These are phyloP conservation scores for Teunomyces barrocoloradensis DNA, from an alignment of 805 yeast species.

Conservation along the genomic window DNA sequence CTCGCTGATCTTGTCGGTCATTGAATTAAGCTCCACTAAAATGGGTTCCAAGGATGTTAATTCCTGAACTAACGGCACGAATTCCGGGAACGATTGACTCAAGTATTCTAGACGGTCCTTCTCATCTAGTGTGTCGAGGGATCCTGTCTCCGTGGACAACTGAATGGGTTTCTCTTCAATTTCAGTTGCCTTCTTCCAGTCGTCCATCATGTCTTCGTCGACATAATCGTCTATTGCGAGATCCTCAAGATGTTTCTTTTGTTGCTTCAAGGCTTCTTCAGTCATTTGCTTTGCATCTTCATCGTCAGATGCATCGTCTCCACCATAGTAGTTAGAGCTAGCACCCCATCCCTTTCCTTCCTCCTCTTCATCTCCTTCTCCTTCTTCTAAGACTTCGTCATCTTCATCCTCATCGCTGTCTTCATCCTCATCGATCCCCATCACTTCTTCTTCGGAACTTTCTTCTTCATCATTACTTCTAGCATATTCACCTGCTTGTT, in stretches of 20 bases:
- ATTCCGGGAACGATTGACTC: constrained; percentile 74
- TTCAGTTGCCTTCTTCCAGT: constrained; percentile 66
- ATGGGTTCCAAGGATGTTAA: constrained; percentile 40
- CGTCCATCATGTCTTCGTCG: constrained; percentile 76
- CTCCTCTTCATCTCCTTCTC: constrained; percentile 26
- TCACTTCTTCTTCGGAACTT: constrained; percentile 56
- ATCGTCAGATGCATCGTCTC: constrained; percentile 64
- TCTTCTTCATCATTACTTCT: constrained; percentile 29
- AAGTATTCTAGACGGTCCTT: constrained; percentile 54
- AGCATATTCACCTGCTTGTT: constrained; percentile 51
- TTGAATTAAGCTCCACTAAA: constrained; percentile 25
- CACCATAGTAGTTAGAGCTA: constrained; percentile 50
- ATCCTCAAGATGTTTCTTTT: constrained; percentile 68
- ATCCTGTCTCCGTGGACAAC: constrained; percentile 6
- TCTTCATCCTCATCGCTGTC: constrained; percentile 49
- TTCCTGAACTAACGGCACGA: constrained; percentile 72
- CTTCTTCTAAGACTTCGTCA: constrained; percentile 45
- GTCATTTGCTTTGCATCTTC: constrained; percentile 77
- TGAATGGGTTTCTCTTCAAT: constrained; percentile 32
- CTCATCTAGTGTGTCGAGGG: constrained; percentile 39
- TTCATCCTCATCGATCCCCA: constrained; percentile 39
- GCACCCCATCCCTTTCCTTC: constrained; percentile 42
- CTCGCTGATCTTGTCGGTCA: constrained; percentile 21
- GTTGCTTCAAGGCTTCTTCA: constrained; percentile 83
- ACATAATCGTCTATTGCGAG: constrained; percentile 52